Base-by-base conservation (phyloP, 768 basidiomycete genomes). In the Fistulinella prunicolor region DNA sequence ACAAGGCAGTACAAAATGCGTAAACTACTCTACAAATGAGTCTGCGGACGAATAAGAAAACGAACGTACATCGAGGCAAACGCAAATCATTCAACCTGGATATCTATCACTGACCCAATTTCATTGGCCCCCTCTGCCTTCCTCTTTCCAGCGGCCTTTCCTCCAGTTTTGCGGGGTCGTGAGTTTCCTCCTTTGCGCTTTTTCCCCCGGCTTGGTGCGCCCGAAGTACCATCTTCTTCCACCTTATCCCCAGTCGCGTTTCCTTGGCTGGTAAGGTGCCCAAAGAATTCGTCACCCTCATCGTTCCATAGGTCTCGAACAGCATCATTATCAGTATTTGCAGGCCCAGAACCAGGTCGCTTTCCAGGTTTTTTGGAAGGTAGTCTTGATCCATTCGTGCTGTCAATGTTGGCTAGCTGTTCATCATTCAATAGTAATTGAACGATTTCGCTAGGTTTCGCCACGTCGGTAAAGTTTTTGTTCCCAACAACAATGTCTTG, bases 401-500 rank as follows among this genome's bases (percentile, higher is more conserved):
- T 72, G 49, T 82, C 82, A 32, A 90, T 68, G 38, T 77, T 81
- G 3, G 86, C 91, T 14, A 97, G 69, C 60, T 98, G 94, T 58
- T 96, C 93, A 58, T 97, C 94, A 60, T 93, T 94, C 59, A 99
- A 79, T 42, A 99, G 74, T 38, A 99, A 69, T 52, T 94, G 93
- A 14, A 95, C 95, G 46, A 99, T 96, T 67, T 99, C 96, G 70
- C 91, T 94, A 22, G 93, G 91, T 65, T 93, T 94, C 17, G 92
- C 82, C 44, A 89, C 88, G 54, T 96, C 94, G 2, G 89, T 91
- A 64, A 96, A 85, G 52, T 83, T 92, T 70, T 96, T 97, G 71
- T 90, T 94, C 44, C 96, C 96, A 8, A 99, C 96, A 44, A 99
- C 96, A 50, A 97, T 95, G 59, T 99, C 96, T 82, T 98, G 96